Evolutionary conservation across 2,329 filamentous ascomycete genomes (phyloP).

Genomic region (Fusarium poae): DNA sequence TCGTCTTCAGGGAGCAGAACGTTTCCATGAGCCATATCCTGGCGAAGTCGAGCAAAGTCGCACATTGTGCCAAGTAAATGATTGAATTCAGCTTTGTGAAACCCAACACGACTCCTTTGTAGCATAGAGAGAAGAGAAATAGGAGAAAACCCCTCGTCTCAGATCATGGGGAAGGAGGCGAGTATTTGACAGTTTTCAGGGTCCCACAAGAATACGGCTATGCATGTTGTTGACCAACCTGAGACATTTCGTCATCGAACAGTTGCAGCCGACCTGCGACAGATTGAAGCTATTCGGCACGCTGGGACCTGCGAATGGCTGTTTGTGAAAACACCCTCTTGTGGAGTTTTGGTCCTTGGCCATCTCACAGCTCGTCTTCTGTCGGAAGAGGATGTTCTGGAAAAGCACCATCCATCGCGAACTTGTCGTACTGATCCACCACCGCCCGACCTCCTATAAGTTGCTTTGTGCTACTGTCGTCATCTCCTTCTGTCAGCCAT

Average conservation of each 20-base stretch:
- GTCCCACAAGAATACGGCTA: conserved; percentile 29
- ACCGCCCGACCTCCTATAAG: conserved; percentile 46
- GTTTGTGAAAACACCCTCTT: background rate
- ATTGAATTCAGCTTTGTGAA: background rate
- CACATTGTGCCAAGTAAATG: conserved; percentile 28
- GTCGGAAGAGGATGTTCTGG: conserved; percentile 37
- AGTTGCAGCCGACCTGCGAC: conserved; percentile 6
- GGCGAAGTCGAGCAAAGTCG: conserved; percentile 36
- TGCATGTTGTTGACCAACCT: conserved; percentile 6
- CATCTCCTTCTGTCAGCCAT: conserved; percentile 56
- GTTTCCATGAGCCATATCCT: conserved; percentile 31
- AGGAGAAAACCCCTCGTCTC: background rate
- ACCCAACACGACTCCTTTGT: background rate
- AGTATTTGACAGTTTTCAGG: conserved; percentile 29
- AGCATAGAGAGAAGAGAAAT: background rate
- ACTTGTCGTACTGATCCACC: conserved; percentile 47
- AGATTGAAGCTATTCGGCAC: conserved; percentile 1
- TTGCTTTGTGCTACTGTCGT: conserved; percentile 28
- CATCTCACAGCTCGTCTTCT: conserved; percentile 24
- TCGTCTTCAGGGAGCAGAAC: conserved; percentile 51
- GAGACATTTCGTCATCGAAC: conserved; percentile 46
- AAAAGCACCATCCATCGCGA: conserved; percentile 39
- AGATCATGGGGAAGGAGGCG: conserved; percentile 11
- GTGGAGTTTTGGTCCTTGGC: background rate
- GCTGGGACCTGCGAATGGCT: conserved; percentile 5